A percentile compares a stretch with the other conserved stretches of the same genome.
These are phyloP conservation scores for Patellaria atrata DNA, from an alignment of 495 filamentous ascomycete species.

Conservation along the genomic window DNA sequence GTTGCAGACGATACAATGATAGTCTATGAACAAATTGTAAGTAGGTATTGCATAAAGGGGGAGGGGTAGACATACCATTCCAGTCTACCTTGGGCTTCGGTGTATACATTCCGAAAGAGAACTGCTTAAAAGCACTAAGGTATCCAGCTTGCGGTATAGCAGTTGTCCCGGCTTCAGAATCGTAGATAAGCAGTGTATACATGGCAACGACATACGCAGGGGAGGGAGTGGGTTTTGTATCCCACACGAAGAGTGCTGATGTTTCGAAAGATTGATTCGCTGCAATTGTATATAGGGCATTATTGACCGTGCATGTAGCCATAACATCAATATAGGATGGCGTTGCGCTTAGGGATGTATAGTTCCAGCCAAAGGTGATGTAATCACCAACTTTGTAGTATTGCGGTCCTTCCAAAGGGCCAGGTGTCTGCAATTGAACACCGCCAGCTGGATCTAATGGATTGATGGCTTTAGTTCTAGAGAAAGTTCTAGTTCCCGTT, in stretches of 20 bases:
- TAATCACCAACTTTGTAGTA: slow-evolving; percentile 83
- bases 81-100: slow-evolving; percentile 50
- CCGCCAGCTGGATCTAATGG: slow-evolving; percentile 52
- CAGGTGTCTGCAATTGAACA: slow-evolving; percentile 70
- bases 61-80: slow-evolving; percentile 33
- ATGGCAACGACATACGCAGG: slow-evolving; percentile 50
- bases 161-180: slow-evolving; percentile 47
- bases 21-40: slow-evolving; percentile 28
- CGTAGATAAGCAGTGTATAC: slow-evolving; percentile 77
- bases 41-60: neutral
- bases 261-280: slow-evolving; percentile 44
- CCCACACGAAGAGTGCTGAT: slow-evolving; percentile 56
- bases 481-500: slow-evolving; percentile 11
- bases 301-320: slow-evolving; percentile 58
- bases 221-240: slow-evolving; percentile 55
- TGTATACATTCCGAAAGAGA: slow-evolving; percentile 71
- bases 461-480: slow-evolving; percentile 28
- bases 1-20: slow-evolving; percentile 56
- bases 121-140: slow-evolving; percentile 46
- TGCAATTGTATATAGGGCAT: slow-evolving; percentile 50
- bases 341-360: slow-evolving; percentile 67
- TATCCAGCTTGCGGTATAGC: slow-evolving; percentile 58
- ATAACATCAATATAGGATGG: slow-evolving; percentile 71
- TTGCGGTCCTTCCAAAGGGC: slow-evolving; percentile 38
- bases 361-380: slow-evolving; percentile 88